Evolutionary conservation across 1,139 yeast genomes (phyloP), one percentile per base, ranked within the genome.

Genomic region (Hanseniaspora sp.): DNA sequence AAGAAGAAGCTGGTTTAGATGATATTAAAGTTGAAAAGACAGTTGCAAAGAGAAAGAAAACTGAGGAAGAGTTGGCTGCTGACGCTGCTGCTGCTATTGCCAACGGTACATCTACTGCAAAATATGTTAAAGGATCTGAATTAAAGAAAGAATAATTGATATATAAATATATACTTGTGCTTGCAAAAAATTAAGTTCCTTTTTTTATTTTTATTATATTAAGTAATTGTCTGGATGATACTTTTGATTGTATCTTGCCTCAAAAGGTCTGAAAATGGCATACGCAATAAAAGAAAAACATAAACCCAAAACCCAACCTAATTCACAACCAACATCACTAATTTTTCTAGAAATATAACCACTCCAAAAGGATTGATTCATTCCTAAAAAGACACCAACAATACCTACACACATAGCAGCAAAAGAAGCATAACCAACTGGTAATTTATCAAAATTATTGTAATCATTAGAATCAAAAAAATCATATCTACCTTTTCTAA

Each of bases 1-100:
- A 81, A 62, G 95, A 87, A 61, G 84, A 86, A 70, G 54, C 54
- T 23, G 95, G 95, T 0, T 71, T 90, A 60, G 74, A 80, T 55
- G 88, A 85, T 60, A 86, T 90, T 59, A 86, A 87, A 70, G 94
- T 90, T 30, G 96, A 88, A 68, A 86, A 81, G 62, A 74, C 83
- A 30, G 94, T 84, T 61, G 95, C 86, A 59, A 84, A 83, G 74
- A 83, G 83, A 73, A 61, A 61, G 52, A 61, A 66, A 46, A 56
- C 62, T 8, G 61, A 59, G 64, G 60, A 67, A 28, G 58, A 65
- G 31, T 59, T 62, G 51, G 56, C 58, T 28, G 58, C 58, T 54
- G 58, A 56, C 43, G 55, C 54, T 28, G 46, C 45, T 33, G 54
- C 54, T 33, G 54, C 54, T 1, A 51, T 51, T 33, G 54, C 54